Percentiles rank a stretch among this genome's conserved stretches.
Evolutionary conservation across 2,329 filamentous ascomycete species (phyloP).

Genomic region (Neofusicoccum laricinum): DNA sequence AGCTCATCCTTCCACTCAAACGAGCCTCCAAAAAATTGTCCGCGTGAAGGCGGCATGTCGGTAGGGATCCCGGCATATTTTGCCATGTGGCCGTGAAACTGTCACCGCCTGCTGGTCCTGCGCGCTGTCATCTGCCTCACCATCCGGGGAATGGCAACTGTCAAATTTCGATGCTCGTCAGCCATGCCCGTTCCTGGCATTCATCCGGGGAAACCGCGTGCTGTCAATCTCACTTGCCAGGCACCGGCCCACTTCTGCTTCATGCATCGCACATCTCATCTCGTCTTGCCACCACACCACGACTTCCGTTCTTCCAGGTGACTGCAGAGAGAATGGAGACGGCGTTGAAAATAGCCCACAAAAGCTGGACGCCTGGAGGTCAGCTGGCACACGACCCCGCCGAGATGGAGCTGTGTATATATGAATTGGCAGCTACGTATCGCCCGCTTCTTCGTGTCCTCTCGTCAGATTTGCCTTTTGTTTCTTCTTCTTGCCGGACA

Average conservation of each 20-base stretch:
- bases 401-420: background rate
- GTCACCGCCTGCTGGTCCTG: background rate
- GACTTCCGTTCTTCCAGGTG: background rate
- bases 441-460: background rate
- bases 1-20: background rate
- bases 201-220: constrained; percentile 5
- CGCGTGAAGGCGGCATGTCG: background rate
- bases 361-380: background rate
- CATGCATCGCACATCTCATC: constrained; percentile 2
- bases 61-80: background rate
- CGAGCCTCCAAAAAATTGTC: background rate
- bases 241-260: constrained; percentile 3
- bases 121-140: background rate
- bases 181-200: background rate
- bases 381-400: background rate
- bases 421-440: background rate
- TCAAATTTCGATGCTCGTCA: constrained; percentile 13
- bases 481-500: background rate
- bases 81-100: constrained; percentile 13
- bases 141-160: background rate
- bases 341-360: background rate
- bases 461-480: background rate
- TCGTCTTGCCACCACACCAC: background rate
- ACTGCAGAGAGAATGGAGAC: background rate
- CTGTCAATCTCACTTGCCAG: background rate